phyloP scores from a whole-genome alignment of 2,329 filamentous ascomycete genomes.

The Allantophomopsis cytisporea region DNA sequence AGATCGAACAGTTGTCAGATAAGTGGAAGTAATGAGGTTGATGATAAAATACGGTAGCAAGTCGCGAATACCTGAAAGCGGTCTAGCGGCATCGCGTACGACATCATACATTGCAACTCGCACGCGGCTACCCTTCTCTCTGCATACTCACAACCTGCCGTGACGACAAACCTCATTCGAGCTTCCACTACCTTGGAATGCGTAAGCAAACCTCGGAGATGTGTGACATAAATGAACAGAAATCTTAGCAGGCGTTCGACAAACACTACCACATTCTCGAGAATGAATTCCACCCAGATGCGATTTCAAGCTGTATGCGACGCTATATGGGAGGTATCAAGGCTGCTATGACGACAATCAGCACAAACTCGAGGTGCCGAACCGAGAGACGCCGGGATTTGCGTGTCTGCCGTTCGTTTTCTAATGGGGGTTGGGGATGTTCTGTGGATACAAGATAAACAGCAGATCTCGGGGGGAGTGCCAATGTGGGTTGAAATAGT shows the following conservation, averaged over 20 bases:
- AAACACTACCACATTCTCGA: too few species aligned
- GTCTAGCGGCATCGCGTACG: too few species aligned
- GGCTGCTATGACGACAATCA: slow-evolving; percentile 16
- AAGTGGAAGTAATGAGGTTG: too few species aligned
- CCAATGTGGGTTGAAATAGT: slow-evolving; percentile 11
- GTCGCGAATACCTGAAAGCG: too few species aligned
- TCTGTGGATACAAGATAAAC: background rate
- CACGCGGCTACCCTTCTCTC: background rate
- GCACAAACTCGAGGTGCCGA: slow-evolving; percentile 15
- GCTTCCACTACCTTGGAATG: slow-evolving; percentile 16
- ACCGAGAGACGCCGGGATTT: slow-evolving; percentile 2
- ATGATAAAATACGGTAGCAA: too few species aligned
- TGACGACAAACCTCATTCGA: slow-evolving; percentile 19
- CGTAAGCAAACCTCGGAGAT: slow-evolving; percentile 10
- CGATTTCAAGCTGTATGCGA: too few species aligned
- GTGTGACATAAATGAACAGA: slow-evolving; percentile 21
- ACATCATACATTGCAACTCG: too few species aligned
- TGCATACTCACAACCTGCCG: slow-evolving; percentile 9
- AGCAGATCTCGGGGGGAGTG: too few species aligned
- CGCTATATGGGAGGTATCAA: background rate
- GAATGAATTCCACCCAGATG: too few species aligned
- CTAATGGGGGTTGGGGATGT: slow-evolving; percentile 8
- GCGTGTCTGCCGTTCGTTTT: slow-evolving; percentile 4
- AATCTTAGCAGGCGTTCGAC: slow-evolving; percentile 18
- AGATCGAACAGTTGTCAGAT: too few species aligned